These are phyloP conservation scores for Hypoxylon sp. DNA, from an alignment of 2,329 filamentous ascomycete species.

Conservation along the genomic window DNA sequence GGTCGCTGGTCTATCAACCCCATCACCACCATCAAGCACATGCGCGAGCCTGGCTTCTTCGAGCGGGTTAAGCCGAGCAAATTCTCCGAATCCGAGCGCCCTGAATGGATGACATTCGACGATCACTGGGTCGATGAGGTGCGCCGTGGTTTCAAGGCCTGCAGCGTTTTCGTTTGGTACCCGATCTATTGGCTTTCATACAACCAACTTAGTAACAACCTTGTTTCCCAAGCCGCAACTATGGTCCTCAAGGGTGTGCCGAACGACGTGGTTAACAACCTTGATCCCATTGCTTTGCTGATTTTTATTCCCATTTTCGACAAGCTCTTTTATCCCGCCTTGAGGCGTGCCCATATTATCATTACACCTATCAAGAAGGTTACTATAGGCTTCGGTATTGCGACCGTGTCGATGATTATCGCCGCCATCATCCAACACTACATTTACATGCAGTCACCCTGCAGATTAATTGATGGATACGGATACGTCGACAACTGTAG, in stretches of 20 bases:
- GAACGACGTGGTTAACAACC: slow-evolving; percentile 83
- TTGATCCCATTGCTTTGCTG: slow-evolving; percentile 82
- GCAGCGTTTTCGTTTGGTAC: slow-evolving; percentile 79
- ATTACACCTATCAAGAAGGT: slow-evolving; percentile 86
- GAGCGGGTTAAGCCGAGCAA: slow-evolving; percentile 77
- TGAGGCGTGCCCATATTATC: slow-evolving; percentile 73
- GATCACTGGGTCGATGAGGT: slow-evolving; percentile 88
- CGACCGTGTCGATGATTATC: slow-evolving; percentile 72
- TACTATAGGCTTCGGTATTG: slow-evolving; percentile 77
- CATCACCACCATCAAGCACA: slow-evolving; percentile 54
- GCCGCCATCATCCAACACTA: slow-evolving; percentile 71
- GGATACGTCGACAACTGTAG: slow-evolving; percentile 62
- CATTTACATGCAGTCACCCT: slow-evolving; percentile 75
- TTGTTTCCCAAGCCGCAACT: slow-evolving; percentile 75
- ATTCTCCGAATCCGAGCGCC: slow-evolving; percentile 69
- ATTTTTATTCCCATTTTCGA: slow-evolving; percentile 82
- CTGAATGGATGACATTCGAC: slow-evolving; percentile 84
- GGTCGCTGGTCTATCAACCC: slow-evolving; percentile 75
- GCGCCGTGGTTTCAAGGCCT: slow-evolving; percentile 77
- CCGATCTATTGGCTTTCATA: slow-evolving; percentile 74
- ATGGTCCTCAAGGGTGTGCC: slow-evolving; percentile 79
- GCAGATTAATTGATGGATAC: slow-evolving; percentile 69
- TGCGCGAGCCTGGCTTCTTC: slow-evolving; percentile 71
- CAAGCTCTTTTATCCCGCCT: slow-evolving; percentile 75
- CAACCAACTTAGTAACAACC: slow-evolving; percentile 73